Percentiles rank a stretch among this genome's conserved stretches.
Evolutionary conservation across 805 yeast genomes (phyloP).

Genomic region (Saturnispora gosingensis): DNA sequence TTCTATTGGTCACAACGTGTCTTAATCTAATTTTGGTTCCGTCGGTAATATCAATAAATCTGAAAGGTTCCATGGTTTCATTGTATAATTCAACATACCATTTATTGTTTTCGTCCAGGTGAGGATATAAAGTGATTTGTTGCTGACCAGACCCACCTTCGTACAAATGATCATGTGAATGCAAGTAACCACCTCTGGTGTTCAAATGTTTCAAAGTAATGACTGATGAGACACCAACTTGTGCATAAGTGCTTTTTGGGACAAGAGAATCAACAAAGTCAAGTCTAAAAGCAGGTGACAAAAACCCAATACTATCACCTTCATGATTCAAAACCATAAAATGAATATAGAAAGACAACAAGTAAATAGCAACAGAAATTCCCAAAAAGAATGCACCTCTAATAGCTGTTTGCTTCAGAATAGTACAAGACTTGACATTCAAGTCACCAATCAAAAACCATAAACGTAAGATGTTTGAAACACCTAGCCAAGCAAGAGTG

Average conservation of each 20-base stretch:
- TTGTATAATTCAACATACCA: constrained; percentile 67
- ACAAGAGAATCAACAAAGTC: constrained; percentile 50
- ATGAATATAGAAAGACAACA: constrained; percentile 54
- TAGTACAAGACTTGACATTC: constrained; percentile 34
- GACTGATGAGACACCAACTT: constrained; percentile 65
- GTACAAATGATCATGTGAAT: constrained; percentile 64
- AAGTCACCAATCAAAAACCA: constrained; percentile 73
- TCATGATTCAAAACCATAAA: constrained; percentile 46
- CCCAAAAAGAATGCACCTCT: constrained; percentile 49
- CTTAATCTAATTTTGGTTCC: constrained; percentile 63
- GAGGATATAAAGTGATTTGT: constrained; percentile 74
- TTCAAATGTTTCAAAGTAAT: constrained; percentile 60
- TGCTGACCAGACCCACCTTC: constrained; percentile 80
- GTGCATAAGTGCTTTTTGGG: constrained; percentile 49
- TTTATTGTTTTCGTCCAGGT: constrained; percentile 62
- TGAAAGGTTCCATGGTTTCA: constrained; percentile 43
- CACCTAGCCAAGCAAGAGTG: constrained; percentile 72
- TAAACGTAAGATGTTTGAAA: constrained; percentile 47
- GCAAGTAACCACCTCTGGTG: constrained; percentile 74
- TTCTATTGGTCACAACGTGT: constrained; percentile 48
- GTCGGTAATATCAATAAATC: constrained; percentile 54
- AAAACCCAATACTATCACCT: constrained; percentile 65
- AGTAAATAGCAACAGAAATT: constrained; percentile 48
- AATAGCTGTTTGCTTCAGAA: constrained; percentile 38
- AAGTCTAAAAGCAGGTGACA: constrained; percentile 64